Conservation (phyloP, 805 yeast genomes). For the Saturnispora gosingensis region DNA sequence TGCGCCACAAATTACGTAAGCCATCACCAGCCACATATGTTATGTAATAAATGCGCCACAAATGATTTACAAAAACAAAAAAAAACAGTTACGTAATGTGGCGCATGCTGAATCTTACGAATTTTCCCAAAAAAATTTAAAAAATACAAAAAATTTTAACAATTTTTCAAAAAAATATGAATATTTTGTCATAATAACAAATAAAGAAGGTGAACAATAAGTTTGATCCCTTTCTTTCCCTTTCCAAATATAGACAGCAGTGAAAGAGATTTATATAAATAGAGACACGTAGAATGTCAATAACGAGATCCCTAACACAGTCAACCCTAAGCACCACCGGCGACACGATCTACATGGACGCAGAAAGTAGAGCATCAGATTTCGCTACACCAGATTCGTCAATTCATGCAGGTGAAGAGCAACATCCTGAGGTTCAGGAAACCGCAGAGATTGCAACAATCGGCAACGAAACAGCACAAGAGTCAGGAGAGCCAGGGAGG, state of each 20-base stretch:
- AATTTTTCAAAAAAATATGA: neutral
- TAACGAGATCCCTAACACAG: constrained; percentile 8
- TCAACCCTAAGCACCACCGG: constrained; percentile 13
- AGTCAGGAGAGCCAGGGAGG: neutral
- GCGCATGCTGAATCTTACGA: neutral
- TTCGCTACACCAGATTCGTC: constrained; percentile 1
- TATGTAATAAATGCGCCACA: neutral
- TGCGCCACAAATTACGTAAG: neutral
- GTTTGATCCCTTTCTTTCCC: neutral
- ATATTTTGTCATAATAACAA: neutral
- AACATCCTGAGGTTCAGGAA: neutral
- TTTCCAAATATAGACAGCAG: neutral
- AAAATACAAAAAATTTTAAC: no score
- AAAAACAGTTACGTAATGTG: neutral
- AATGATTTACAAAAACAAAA: no score
- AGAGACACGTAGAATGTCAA: neutral
- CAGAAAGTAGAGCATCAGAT: constrained; percentile 11
- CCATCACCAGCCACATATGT: neutral
- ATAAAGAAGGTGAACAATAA: neutral
- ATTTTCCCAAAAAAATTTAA: no score
- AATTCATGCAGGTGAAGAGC: neutral
- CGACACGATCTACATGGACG: constrained; percentile 16
- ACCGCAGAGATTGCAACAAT: neutral
- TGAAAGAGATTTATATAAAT: neutral
- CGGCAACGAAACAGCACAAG: constrained; percentile 1